Evolutionary conservation across 164 flowering plant species (phyloP), one percentile per base, ranked within the genome.

Genomic region (Akebia trifoliata): DNA sequence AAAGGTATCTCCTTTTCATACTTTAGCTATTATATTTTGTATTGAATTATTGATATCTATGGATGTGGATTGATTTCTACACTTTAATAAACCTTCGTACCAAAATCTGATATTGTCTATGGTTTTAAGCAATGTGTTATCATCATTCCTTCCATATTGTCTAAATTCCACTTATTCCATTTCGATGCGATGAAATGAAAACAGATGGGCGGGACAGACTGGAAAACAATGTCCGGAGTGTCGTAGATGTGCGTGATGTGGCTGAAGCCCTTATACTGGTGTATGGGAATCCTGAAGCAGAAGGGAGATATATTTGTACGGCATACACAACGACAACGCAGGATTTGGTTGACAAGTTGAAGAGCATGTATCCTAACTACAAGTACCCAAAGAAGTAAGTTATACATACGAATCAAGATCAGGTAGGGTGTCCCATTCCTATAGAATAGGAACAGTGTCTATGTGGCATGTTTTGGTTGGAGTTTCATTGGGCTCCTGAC

Each of bases 241-340:
- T 76, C 2, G 84, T 81, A 24, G 89, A 78, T 63, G 84, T 79
- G 1, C 82, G 84, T 1, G 85, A 83, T 69, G 73, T 74, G n/a
- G 76, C 77, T 39, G 80, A 74, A 42, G 89, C 84, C 20, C 50
- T 83, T 29, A 28, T 78, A 29, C 31, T 81, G 49, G 51, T 50
- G 21, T 83, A 75, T 50, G 75, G 72, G 66, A 78, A 77, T 28
- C 73, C 76, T 0, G 79, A 77, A 67, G 82, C 85, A n/a, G 59
- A 73, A 53, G 85, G 89, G 25, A 49, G 68, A 49, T 65, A 57
- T 21, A 34, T 65, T 32, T 65, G 59, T 34, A 8, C 9, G 14
- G 3, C 63, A 14, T 45, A 44, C 36, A 3, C 17, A 18, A 6
- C 35, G 1, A 20, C 37, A n/a, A 3, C 15, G 14, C 42, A 20